A percentile compares a stretch with the other conserved stretches of the same genome.
phyloP scores from a whole-genome alignment of 108 stramenopile genomes.

The Skeletonema costatum region DNA sequence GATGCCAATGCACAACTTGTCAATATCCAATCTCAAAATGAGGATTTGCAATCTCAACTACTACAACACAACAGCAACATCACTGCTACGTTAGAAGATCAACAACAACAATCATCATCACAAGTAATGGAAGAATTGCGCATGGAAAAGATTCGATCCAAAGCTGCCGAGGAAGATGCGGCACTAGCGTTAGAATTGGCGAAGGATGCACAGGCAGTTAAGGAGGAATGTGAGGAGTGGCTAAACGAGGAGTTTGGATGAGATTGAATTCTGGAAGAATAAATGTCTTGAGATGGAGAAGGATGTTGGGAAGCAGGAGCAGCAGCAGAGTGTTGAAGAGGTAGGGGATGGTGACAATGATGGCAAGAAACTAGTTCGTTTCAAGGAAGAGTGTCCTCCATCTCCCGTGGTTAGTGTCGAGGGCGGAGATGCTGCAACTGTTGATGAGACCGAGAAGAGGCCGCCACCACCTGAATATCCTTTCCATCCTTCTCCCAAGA shows the following conservation, averaged over 20 bases:
- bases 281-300: neutral
- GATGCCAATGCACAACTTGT: slow-evolving; percentile 50
- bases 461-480: neutral
- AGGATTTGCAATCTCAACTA: slow-evolving; percentile 39
- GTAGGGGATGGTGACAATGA: slow-evolving; percentile 11
- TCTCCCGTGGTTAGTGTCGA: slow-evolving; percentile 21
- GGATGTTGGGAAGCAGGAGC: neutral
- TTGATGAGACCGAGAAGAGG: neutral
- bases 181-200: slow-evolving; percentile 77
- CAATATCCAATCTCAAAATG: slow-evolving; percentile 46
- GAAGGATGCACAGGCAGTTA: slow-evolving; percentile 61
- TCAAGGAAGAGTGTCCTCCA: slow-evolving; percentile 28
- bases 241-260: slow-evolving; percentile 54
- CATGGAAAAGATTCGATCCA: slow-evolving; percentile 34
- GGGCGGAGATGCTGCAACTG: neutral
- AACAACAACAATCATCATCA: slow-evolving; percentile 10
- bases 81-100: slow-evolving; percentile 31
- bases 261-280: slow-evolving; percentile 50
- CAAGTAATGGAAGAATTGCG: slow-evolving; percentile 44
- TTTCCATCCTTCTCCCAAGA: neutral
- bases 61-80: slow-evolving; percentile 12
- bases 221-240: slow-evolving; percentile 68
- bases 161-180: slow-evolving; percentile 90
- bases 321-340: neutral
- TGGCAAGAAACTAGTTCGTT: slow-evolving; percentile 14